A percentile compares a stretch with the other conserved stretches of the same genome.
Evolutionary conservation across 1,284 basidiomycete genomes (phyloP).

Genomic region (Marasmius oreades): DNA sequence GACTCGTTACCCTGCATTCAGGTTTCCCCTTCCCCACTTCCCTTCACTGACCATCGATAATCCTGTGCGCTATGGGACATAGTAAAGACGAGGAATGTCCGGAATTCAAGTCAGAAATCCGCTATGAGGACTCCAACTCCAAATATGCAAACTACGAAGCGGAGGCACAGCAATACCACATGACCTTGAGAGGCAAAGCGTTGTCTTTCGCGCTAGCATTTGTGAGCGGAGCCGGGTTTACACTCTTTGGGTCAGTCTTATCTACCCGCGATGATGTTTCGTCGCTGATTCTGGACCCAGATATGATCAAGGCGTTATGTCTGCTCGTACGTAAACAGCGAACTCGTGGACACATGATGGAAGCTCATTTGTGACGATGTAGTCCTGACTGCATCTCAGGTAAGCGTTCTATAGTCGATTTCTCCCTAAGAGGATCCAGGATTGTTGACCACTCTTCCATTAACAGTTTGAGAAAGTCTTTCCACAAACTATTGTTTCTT

Average conservation of each 20-base stretch:
- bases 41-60: no score
- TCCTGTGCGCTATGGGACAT: not conserved
- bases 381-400: slow-evolving; percentile 48
- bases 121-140: not conserved
- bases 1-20: no score
- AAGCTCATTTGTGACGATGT: no score
- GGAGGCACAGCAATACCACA: slow-evolving; percentile 29
- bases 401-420: slow-evolving; percentile 13
- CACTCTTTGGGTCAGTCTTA: slow-evolving; percentile 48
- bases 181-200: slow-evolving; percentile 35
- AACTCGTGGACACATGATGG: not conserved
- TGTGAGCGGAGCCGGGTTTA: slow-evolving; percentile 53
- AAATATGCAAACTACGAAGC: slow-evolving; percentile 22
- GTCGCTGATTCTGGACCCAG: slow-evolving; percentile 22
- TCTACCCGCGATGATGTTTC: not conserved
- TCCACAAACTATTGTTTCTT: slow-evolving; percentile 37
- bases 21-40: no score
- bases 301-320: slow-evolving; percentile 68
- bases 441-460: not conserved
- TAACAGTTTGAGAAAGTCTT: slow-evolving; percentile 48
- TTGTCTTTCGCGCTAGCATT: slow-evolving; percentile 46
- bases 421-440: not conserved
- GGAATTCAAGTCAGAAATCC: not conserved
- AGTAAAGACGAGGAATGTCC: not conserved
- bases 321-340: slow-evolving; percentile 28